Base-by-base conservation (phyloP, 306 rosid genomes). In the Malus domestica region DNA sequence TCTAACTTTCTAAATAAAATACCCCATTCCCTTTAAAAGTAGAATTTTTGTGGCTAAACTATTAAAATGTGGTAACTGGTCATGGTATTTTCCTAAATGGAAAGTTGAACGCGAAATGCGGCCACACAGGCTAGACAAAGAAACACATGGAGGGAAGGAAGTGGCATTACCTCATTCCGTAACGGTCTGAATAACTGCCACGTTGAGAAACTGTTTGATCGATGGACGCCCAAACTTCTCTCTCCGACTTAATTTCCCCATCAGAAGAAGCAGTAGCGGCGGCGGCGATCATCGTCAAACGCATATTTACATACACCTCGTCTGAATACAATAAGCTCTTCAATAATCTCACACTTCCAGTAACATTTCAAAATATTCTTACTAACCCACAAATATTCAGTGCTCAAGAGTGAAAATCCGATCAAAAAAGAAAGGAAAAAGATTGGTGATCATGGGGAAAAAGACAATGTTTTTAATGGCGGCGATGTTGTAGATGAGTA, bases 141-240 rank as follows among this genome's bases (percentile, higher is more conserved):
- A 62, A 42, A 83, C 96, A 86, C 90, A 90, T 86, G 92, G 72
- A 81, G 10, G 52, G n/a, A 80, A 16, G 29, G 8, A 22, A 22
- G 5, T 27, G 0, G 3, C 46, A 30, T 19, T 42, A 18, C 9
- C 9, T 42, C 63, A 30, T 44, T 42, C 42, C 0, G 4, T 25
- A 35, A 83, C 70, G 63, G 77, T 68, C 78, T 68, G 5, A 58
- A 27, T 62, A 64, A 58, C 68, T 11, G 88, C 82, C 93, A 87
- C 91, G 90, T 89, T 68, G 76, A 61, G n/a, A 66, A n/a, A n/a
- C 61, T 16, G 46, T 3, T 76, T 5, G 27, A 58, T 58, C 29
- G 29, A n/a, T 58, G 62, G 70, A 78, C 63, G 33, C 6, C 44
- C n/a, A 67, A 40, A 83, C 61, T 15, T 51, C 23, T 16, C 71